Evolutionary conservation across 2,329 filamentous ascomycete genomes (phyloP), one percentile per base, ranked within the genome.

Genomic region (Rhinocladiella mackenziei): DNA sequence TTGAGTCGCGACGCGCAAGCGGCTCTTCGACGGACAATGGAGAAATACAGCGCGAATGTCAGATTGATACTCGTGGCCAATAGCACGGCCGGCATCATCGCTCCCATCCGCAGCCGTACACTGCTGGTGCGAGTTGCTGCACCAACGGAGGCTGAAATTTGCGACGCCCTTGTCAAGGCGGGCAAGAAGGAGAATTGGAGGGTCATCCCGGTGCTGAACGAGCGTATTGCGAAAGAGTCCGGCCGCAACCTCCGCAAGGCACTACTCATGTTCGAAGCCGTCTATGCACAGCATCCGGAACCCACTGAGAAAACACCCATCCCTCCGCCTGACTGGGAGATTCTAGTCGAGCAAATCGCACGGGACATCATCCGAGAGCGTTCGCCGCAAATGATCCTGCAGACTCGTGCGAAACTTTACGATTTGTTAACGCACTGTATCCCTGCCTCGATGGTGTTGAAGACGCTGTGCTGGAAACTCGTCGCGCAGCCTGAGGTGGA

Each of bases 391-490:
- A 78, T 87, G 38, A 89, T 98, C 49, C 70, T 98, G 52, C 80
- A 89, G 60, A 89, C 96, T 34, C 81, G 92, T 52, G 82, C 88
- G 7, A 94, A 95, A 67, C 77, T 98, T n/a, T 98, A 98, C 69
- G 92, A 98, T 62, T 77, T 98, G 23, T 76, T 98, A 34, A 94
- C 91, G 5, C 92, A 98, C 65, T 98, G 94, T 66, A 98, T 98
- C 61, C 92, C 94, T 10, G 78, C 92, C 2, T 95, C 91, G 0
- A 94, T 86, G 1, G 89, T 98, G 52, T 76, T 98, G 58, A 95
- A 95, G 72, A 94, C 88, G 0, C 74, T 98, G 48, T 94, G 91
- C 0, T 97, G 94, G 73, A 94, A 94, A 66, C 76, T 98, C 15
- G 82, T 97, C 57, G 77, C 81, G 0, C 80, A 39, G 23, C 47